Base-by-base conservation (phyloP, 768 basidiomycete species). In the Pleurotus djamor region DNA sequence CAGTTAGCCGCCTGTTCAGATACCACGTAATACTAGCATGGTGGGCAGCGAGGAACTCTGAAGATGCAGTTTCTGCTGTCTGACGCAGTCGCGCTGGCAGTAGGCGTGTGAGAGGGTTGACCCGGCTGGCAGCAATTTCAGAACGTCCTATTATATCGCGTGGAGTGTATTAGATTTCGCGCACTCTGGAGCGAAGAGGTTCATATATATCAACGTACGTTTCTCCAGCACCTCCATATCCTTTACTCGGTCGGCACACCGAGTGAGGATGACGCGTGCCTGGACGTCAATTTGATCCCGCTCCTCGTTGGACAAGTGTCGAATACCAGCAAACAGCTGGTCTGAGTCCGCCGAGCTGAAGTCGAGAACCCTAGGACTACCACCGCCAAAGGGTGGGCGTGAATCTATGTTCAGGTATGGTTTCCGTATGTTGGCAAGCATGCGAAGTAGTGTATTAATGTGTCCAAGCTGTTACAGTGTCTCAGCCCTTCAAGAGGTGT, bases 201-300 rank as follows among this genome's bases (percentile, higher is more conserved):
- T 28, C 21, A 28, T 28, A 28, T 28, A 28, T 28, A 28, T 28
- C 21, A 28, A 28, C 38, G 28, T 75, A 98, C 96, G 85, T 72
- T 91, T 89, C 77, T 98, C 97, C 32, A 92, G 74, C 43, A 80
- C 78, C 70, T 98, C 97, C 83, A 99, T 86, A 71, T 89, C 85
- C 65, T 86, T 88, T 6, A 98, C 89, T 64, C 92, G 79, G 63
- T 96, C 91, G 35, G 92, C 86, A 75, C 94, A 97, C 56, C 88
- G 84, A 52, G 87, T 83, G 51, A 98, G 78, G 57, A 97, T 89
- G 66, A 94, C 82, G 64, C 91, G 88, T 35, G 93, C 90, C 69
- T 96, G 91, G 61, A 95, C 75, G 79, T 99, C 97, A 56, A 99
- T 92, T 74, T 97, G 94, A 74, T 98, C 96, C 61, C 96, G 81